Percentiles rank a stretch among this genome's conserved stretches.
Conservation (phyloP, 2,329 filamentous ascomycete genomes). For the Penicillium brasilianum region DNA sequence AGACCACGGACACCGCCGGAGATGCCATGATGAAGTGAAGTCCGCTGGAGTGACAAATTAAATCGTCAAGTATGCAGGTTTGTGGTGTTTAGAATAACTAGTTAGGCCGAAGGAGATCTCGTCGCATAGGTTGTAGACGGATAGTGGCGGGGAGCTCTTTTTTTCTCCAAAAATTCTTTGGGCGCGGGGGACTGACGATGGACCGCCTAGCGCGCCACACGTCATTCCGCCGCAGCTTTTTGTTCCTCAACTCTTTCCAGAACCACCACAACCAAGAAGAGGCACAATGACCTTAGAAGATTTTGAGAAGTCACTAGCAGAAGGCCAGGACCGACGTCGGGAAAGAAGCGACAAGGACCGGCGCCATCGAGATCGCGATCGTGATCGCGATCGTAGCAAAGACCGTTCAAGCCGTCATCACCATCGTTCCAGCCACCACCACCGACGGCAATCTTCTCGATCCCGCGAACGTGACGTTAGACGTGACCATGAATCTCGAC, state of each 20-base stretch:
- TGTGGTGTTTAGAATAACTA: background rate
- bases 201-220: slow-evolving; percentile 40
- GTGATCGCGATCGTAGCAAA: slow-evolving; percentile 50
- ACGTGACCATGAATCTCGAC: slow-evolving; percentile 47
- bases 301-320: slow-evolving; percentile 77
- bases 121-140: slow-evolving; percentile 1
- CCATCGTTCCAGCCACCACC: slow-evolving; percentile 46
- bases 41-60: background rate
- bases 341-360: slow-evolving; percentile 46
- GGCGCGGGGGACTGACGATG: slow-evolving; percentile 38
- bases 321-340: slow-evolving; percentile 53
- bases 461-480: slow-evolving; percentile 42
- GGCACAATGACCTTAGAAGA: slow-evolving; percentile 66
- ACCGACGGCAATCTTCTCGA: slow-evolving; percentile 48
- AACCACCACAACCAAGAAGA: slow-evolving; percentile 2
- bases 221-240: slow-evolving; percentile 39
- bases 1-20: slow-evolving; percentile 80
- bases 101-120: background rate
- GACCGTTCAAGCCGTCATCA: slow-evolving; percentile 43
- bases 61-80: background rate
- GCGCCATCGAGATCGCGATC: slow-evolving; percentile 35
- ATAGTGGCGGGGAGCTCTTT: slow-evolving; percentile 23
- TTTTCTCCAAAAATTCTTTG: slow-evolving; percentile 35
- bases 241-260: slow-evolving; percentile 21
- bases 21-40: slow-evolving; percentile 48